These are phyloP conservation scores for Narthecium ossifragum DNA, from an alignment of 106 monocot species.

Conservation along the genomic window DNA sequence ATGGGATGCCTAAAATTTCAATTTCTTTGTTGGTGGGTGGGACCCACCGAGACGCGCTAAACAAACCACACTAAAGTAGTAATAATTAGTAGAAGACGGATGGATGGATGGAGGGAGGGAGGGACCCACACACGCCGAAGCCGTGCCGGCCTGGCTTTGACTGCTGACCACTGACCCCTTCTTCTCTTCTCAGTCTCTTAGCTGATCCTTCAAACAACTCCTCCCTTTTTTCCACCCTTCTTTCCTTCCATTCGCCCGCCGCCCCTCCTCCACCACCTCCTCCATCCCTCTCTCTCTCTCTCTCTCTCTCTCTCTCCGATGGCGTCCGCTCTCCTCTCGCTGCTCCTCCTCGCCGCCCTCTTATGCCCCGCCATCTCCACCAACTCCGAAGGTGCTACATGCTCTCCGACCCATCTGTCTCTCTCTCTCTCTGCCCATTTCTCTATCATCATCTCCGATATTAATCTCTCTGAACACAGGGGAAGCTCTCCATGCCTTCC, in stretches of 20 bases:
- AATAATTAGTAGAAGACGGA: too few relatives aligned
- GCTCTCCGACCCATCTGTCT: not conserved
- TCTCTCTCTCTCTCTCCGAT: not conserved
- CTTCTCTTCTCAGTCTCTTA: conserved; percentile 10
- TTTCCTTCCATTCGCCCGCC: too few relatives aligned
- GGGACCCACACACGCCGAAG: too few relatives aligned
- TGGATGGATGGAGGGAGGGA: too few relatives aligned
- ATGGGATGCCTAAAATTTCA: too few relatives aligned
- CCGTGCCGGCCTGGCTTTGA: conserved; percentile 6
- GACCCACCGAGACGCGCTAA: too few relatives aligned
- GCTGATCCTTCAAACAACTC: too few relatives aligned
- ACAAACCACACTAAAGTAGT: too few relatives aligned
- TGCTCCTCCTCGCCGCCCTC: conserved; percentile 31
- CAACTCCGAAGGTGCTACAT: conserved; percentile 59
- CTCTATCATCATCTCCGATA: not conserved
- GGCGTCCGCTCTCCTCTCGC: not conserved
- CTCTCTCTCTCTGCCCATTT: not conserved
- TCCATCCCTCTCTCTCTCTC: conserved; percentile 12
- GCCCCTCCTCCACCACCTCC: not conserved
- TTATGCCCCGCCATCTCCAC: conserved; percentile 52
- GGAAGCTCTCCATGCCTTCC: conserved; percentile 67
- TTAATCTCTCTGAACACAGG: too few relatives aligned
- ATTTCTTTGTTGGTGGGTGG: too few relatives aligned
- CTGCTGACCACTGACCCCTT: conserved; percentile 17
- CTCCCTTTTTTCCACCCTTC: too few relatives aligned